Conservation (phyloP, 1,284 basidiomycete genomes). For the Puccinia novopanici region DNA sequence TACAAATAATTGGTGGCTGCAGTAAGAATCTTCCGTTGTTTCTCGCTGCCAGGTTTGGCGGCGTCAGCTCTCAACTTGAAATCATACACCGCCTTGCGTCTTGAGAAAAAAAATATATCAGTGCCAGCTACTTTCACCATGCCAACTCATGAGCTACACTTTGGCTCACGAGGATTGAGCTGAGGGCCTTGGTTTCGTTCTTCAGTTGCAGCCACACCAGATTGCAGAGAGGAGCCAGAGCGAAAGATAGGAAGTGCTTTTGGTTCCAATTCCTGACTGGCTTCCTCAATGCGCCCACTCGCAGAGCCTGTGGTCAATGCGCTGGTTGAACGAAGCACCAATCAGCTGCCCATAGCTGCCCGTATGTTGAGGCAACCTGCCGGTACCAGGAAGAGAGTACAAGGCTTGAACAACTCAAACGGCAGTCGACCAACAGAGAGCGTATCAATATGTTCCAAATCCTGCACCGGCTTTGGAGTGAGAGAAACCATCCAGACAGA, state of each 20-base stretch:
- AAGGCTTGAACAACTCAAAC: too few relatives aligned
- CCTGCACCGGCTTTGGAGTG: slow-evolving; percentile 79
- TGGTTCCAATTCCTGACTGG: slow-evolving; percentile 4
- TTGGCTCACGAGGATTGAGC: slow-evolving; percentile 19
- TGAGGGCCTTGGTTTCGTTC: slow-evolving; percentile 22
- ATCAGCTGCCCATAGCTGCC: slow-evolving; percentile 53
- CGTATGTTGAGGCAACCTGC: slow-evolving; percentile 54
- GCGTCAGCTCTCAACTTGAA: slow-evolving; percentile 88
- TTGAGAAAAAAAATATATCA: background rate
- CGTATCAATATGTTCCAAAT: too few relatives aligned
- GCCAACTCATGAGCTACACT: background rate
- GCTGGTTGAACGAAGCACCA: slow-evolving; percentile 22
- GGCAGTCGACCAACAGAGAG: background rate
- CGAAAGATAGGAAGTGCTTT: background rate
- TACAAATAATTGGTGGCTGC: too few relatives aligned
- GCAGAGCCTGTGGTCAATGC: slow-evolving; percentile 52
- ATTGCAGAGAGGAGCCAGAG: slow-evolving; percentile 23
- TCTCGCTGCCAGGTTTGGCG: slow-evolving; percentile 71
- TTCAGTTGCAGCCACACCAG: slow-evolving; percentile 51
- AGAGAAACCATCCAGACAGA: slow-evolving; percentile 80
- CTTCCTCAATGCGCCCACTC: slow-evolving; percentile 24
- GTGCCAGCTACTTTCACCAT: background rate
- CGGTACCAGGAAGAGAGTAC: slow-evolving; percentile 6
- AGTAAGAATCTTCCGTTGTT: too few relatives aligned
- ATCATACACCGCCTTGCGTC: slow-evolving; percentile 50